Evolutionary conservation across 495 filamentous ascomycete species (phyloP), one percentile per base, ranked within the genome.

Genomic region (Penicillium pancosmium): DNA sequence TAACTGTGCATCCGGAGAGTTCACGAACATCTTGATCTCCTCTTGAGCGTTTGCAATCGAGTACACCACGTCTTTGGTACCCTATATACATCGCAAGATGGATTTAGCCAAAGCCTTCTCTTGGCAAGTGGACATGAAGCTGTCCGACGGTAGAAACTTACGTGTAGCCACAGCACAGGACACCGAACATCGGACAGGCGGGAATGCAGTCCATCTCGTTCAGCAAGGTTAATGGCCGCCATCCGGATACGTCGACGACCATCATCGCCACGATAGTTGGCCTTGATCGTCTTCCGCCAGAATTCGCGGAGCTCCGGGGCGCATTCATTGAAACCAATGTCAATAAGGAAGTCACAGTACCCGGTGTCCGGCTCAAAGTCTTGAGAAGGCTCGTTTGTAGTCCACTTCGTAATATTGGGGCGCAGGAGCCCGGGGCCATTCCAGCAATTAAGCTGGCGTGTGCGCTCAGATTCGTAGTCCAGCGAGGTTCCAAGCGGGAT

Each of bases 401-500:
- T 74, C 81, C 82, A 87, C 40, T 65, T 63, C 8, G 82, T 59
- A 35, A 80, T 72, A 59, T 75, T 79, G 0, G 71, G 68, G 1
- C 62, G 58, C 8, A 84, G 57, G n/a, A 76, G 67, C 0, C 67
- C 55, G 10, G 72, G 64, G 5, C 80, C 78, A 57, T 88, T 78
- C 86, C 86, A 89, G 70, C 82, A 85, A 1, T 80, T 74, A 18
- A 82, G 68, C 8, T 60, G 53, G 12, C 84, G 78, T 0, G 77
- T 83, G 8, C 77, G 77, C 12, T 77, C 65, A n/a, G 82, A 82
- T 65, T 88, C 86, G 59, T 65, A 75, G 61, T 88, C 85, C 70
- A 89, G 77, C 6, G 84, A 86, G 5, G 86, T 87, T n/a, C 84
- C 86, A 1, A 88, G 66, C 1, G 79, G 75, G n/a, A 89, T 68